Evolutionary conservation across 371 early-diverging fungal genomes (phyloP), one percentile per base, ranked within the genome.

Genomic region (Quaeritorhiza haematococci): DNA sequence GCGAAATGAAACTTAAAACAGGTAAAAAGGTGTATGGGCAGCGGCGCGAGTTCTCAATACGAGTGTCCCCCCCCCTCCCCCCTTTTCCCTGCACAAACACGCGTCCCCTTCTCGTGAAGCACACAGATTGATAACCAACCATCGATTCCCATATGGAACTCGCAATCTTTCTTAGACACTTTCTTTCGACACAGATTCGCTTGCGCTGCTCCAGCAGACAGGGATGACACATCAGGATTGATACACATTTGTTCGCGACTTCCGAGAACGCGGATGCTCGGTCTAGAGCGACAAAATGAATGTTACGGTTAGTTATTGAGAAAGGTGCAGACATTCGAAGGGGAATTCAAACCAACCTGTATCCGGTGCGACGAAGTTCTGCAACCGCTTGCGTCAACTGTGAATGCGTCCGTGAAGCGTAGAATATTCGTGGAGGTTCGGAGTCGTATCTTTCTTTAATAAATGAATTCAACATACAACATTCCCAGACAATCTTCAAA

Each of bases 351-450:
- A 57, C 67, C 42, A 71, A 55, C 49, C 42, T 61, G 60, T 77
- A 71, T 28, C 35, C 17, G 13, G 77, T 80, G 34, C 61, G 63
- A 19, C 75, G 71, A 5, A 88, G 62, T 51, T 88, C 85, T 5
- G 59, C 46, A 19, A 88, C 64, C 3, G 78, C 67, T 64, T 88
- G 88, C 29, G 80, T 62, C 4, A 89, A 71, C 58, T 88, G 88
- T 53, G 76, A 75, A 62, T 89, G 89, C 7, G 88, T 88, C 21
- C 89, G 64, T 8, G 84, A 73, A 0, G 74, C 78, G 49, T 56
- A 86, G 26, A 61, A 61, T n/a, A 61, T 61, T 33, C 49, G 60
- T 34, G 59, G 62, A 29, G 19, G 41, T 3, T 23, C 46, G 8
- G 15, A 3, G 4, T 47, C 50, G 23, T 60, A 29, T 13, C 54